Base-by-base conservation (phyloP, 306 rosid genomes). In the Prunus fruticosa region DNA sequence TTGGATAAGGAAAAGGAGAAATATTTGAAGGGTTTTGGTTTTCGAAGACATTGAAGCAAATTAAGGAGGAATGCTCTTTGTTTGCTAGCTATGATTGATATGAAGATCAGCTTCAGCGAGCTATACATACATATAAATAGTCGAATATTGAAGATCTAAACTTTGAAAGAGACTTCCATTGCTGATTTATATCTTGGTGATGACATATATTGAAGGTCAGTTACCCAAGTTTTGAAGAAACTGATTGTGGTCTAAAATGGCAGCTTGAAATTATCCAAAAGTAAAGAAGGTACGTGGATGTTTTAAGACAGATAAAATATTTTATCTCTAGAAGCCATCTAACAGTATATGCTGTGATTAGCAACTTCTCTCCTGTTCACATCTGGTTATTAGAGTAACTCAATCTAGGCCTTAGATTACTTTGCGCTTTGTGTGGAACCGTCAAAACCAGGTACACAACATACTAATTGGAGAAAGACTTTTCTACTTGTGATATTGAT, bases 31-130 rank as follows among this genome's bases (percentile, higher is more conserved):
- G 11, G 64, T 30, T 79, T 51, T 85, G 13, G 64, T 38, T 79
- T 75, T 85, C 22, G 86, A 76, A 28, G 82, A 83, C 93, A 82
- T 87, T 47, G 52, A 68, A 16, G 32, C 32, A 58, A 58, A 58
- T 58, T 58, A 58, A 22, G 64, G 14, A 22, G 32, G 19, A 15
- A 51, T 14, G 8, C 1, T 34, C 41, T 34, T 34, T 34, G 41
- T 5, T 34, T 34, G 41, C 41, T 34, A 34, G 41, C 41, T 34
- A 34, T 34, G 41, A 34, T 34, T 34, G 41, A 34, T 34, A 34
- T 34, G 41, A 34, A 34, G 41, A 34, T 34, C 41, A 34, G 41
- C 41, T 34, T 34, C 41, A 5, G 41, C 41, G 8, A 34, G 8
- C 41, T 6, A 34, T 34, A 34, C 41, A 38, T 4, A 38, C 5